A percentile compares a stretch with the other conserved stretches of the same genome.
phyloP scores from a whole-genome alignment of 495 filamentous ascomycete species.

The Darksidea phi region DNA sequence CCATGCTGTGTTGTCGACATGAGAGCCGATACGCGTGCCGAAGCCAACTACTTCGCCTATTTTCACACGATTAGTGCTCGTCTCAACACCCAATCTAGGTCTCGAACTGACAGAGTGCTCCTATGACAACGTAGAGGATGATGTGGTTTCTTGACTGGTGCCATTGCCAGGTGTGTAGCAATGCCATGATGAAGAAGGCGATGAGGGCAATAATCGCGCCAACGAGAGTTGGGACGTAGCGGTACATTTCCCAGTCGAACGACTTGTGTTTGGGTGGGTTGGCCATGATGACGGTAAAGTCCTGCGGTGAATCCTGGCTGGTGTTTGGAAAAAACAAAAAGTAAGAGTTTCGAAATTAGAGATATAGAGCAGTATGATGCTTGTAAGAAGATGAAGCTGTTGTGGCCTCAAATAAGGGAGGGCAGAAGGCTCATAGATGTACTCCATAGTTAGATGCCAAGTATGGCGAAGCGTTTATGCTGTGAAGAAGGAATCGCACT shows the following conservation, averaged over 20 bases:
- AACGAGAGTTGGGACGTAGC: constrained; percentile 18
- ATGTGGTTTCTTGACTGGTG: constrained; percentile 11
- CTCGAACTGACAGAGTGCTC: constrained; percentile 12
- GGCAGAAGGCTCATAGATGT: not conserved
- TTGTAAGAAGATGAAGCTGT: not conserved
- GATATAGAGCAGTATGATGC: not conserved
- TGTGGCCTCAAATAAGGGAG: not conserved
- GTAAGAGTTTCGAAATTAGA: not conserved
- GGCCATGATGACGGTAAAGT: constrained; percentile 8
- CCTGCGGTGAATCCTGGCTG: not conserved
- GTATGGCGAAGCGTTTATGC: no score
- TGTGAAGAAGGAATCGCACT: not conserved
- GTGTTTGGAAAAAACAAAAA: no score
- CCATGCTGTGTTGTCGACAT: constrained; percentile 25
- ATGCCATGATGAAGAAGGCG: constrained; percentile 14
- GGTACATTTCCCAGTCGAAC: constrained; percentile 26
- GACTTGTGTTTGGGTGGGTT: not conserved
- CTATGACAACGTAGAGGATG: constrained; percentile 20
- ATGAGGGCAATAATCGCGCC: constrained; percentile 14
- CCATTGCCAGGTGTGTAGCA: constrained; percentile 21
- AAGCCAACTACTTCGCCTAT: constrained; percentile 32
- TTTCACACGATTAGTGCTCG: not conserved
- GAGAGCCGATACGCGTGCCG: constrained; percentile 22
- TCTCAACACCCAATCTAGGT: not conserved
- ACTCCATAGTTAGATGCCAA: not conserved